A percentile compares a stretch with the other conserved stretches of the same genome.
Evolutionary conservation across 441 rosid genomes (phyloP).

Genomic region (Pelargonium citronellum): DNA sequence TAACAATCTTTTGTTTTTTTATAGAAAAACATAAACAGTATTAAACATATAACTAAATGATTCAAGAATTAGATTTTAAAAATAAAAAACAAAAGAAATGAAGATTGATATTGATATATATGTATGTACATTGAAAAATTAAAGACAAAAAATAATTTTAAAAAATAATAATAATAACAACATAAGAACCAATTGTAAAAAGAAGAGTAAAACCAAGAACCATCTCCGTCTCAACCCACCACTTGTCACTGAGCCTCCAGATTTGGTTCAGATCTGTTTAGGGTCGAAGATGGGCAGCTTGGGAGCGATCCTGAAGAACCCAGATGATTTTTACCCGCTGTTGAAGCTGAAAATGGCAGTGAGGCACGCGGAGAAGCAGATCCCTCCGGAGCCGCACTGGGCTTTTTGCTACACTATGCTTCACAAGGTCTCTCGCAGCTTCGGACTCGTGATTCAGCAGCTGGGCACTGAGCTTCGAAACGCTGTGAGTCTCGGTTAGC

Average conservation of each 20-base stretch:
- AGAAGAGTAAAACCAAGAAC: no score
- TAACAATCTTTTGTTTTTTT: no score
- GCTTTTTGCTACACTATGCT: slow-evolving; percentile 85
- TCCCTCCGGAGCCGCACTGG: slow-evolving; percentile 89
- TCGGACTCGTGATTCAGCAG: slow-evolving; percentile 79
- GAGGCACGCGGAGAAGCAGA: slow-evolving; percentile 72
- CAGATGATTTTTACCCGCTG: slow-evolving; percentile 74
- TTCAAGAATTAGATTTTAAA: no score
- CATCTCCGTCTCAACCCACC: no score
- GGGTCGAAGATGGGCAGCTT: slow-evolving; percentile 56
- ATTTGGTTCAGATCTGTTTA: background rate
- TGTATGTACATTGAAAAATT: no score
- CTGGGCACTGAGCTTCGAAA: slow-evolving; percentile 69
- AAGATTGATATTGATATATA: no score
- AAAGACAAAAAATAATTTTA: no score
- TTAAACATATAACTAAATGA: no score
- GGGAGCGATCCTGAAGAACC: slow-evolving; percentile 59
- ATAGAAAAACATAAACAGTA: no score
- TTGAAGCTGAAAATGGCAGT: slow-evolving; percentile 75
- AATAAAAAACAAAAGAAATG: no score
- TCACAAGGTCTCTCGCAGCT: slow-evolving; percentile 84
- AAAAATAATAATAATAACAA: no score
- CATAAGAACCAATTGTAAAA: no score
- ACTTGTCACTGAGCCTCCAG: background rate
- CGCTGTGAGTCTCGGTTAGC: slow-evolving; percentile 49